A percentile compares a stretch with the other conserved stretches of the same genome.
These are phyloP conservation scores for Apiospora arundinis DNA, from an alignment of 2,329 filamentous ascomycete species.

Conservation along the genomic window DNA sequence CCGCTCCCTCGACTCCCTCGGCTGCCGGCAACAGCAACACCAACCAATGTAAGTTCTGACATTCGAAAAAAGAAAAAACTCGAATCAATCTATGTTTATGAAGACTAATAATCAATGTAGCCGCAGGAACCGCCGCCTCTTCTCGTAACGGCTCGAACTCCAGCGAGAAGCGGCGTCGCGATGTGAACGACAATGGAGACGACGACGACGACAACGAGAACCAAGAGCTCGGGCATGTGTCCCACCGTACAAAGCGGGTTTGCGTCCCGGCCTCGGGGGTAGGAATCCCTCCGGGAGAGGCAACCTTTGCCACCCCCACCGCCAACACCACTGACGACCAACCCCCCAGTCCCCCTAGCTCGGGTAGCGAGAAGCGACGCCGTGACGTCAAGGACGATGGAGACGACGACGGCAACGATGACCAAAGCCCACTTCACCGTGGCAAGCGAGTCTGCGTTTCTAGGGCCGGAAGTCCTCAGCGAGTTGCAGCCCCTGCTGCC, in stretches of 20 bases:
- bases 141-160: background rate
- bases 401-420: background rate
- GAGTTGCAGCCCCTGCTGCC: background rate
- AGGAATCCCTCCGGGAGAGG: too few relatives aligned
- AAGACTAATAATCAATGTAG: background rate
- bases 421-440: background rate
- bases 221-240: too few relatives aligned
- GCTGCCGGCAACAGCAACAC: too few relatives aligned
- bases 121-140: background rate
- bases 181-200: background rate
- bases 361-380: background rate
- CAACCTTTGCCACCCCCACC: too few relatives aligned
- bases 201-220: background rate
- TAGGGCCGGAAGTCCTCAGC: background rate
- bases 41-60: background rate
- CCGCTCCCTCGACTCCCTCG: too few relatives aligned
- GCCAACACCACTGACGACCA: too few relatives aligned
- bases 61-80: background rate
- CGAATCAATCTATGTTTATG: background rate
- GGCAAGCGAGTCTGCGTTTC: background rate
- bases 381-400: background rate
- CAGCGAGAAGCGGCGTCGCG: background rate
- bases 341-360: background rate
- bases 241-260: too few relatives aligned
- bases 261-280: too few relatives aligned